Evolutionary conservation across 2,329 filamentous ascomycete genomes (phyloP), one percentile per base, ranked within the genome.

Genomic region (Pseudocercospora pini-densiflorae): DNA sequence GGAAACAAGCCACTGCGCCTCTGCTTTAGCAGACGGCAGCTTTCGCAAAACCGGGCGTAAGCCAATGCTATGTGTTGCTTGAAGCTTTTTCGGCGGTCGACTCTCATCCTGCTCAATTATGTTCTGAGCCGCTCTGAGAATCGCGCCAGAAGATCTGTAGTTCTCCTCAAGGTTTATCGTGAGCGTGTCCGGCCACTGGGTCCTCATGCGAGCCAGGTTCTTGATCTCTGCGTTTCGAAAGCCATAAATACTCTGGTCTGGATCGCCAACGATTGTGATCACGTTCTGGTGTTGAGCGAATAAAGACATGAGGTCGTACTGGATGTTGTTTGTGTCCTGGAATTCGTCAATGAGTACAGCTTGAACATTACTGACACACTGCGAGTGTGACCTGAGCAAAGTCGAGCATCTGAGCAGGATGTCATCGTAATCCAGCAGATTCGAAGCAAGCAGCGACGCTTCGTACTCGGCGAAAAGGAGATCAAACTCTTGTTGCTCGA

Each of bases 161-260:
- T 98, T 99, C 74, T 97, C 92, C 76, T 97, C 92, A 2, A 99
- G 83, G 5, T 94, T 89, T 53, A 97, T 88, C 65, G 95, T 90
- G 4, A 93, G 86, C 0, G 93, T 95, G 27, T 90, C 86, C 0
- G 89, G 89, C 75, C 91, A 97, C 65, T 92, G 89, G 49, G 83
- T 83, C 61, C 93, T 87, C 83, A 99, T 89, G 2, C 91, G 88
- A 70, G 88, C 87, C 57, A 98, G 84, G 73, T 98, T 99, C 76
- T 90, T 90, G 72, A 94, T 92, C 78, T 99, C 94, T 9, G 95
- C 94, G 7, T 93, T 94, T 21, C 94, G 90, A 85, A 96, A 99
- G 21, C 94, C 92, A 77, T 98, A 99, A 64, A 99, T 99, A 77
- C 94, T 97, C 79, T 99, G 94, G 77, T 99, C 95, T 0, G 95